phyloP scores from a whole-genome alignment of 2,329 filamentous ascomycete species.

The Tolypocladium amazonense region DNA sequence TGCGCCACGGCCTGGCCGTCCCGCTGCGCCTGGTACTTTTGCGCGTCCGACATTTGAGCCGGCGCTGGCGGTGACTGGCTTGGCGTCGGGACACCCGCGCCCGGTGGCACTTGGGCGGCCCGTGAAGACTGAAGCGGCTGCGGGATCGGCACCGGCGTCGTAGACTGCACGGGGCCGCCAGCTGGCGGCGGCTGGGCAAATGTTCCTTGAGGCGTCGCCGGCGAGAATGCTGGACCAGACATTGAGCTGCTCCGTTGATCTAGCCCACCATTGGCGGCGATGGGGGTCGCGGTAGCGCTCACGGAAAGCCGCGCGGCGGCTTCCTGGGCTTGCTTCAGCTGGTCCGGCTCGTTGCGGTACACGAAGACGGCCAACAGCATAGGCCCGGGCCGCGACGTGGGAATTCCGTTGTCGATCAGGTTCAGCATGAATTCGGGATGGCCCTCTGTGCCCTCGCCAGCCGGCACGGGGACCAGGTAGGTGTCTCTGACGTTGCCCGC shows the following conservation, averaged over 20 bases:
- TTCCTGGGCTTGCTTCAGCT: constrained; percentile 17
- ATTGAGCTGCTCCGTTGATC: constrained; percentile 35
- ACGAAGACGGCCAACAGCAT: constrained; percentile 80
- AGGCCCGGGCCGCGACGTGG: constrained; percentile 59
- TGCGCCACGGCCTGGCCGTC: constrained; percentile 47
- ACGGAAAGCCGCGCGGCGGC: constrained; percentile 1
- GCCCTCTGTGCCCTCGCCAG: constrained; percentile 44
- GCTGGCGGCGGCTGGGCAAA: constrained; percentile 18
- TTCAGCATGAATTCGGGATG: constrained; percentile 83
- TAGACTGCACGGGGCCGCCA: constrained; percentile 20
- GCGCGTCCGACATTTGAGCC: constrained; percentile 18
- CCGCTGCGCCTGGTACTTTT: constrained; percentile 31
- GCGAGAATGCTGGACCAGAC: constrained; percentile 43
- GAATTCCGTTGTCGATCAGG: constrained; percentile 74
- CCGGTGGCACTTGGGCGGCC: constrained; percentile 4
- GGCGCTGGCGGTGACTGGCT: constrained; percentile 5
- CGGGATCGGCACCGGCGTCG: constrained; percentile 25
- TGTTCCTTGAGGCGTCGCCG: constrained; percentile 31
- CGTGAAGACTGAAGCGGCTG: constrained; percentile 16
- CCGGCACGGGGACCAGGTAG: constrained; percentile 78
- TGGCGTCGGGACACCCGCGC: constrained; percentile 3
- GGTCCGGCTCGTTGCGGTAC: constrained; percentile 51
- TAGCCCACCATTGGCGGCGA: constrained; percentile 13
- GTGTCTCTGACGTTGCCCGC: constrained; percentile 74
- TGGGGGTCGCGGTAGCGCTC: not conserved